These are phyloP conservation scores for Exserohilum turcica DNA, from an alignment of 2,329 filamentous ascomycete species.

Conservation along the genomic window DNA sequence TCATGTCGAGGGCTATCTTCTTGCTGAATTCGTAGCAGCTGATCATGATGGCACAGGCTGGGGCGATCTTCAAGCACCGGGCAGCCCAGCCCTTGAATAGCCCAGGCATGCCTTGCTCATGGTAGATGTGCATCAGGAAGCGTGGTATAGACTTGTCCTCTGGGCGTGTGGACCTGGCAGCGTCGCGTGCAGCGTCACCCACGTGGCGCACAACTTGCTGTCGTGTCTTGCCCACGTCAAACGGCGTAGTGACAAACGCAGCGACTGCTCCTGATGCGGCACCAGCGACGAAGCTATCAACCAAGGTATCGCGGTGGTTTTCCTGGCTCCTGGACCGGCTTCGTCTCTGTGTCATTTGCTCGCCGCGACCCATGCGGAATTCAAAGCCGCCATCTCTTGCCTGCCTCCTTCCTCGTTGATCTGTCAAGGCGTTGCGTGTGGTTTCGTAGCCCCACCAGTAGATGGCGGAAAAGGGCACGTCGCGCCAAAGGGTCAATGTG, in stretches of 20 bases:
- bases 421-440: slow-evolving; percentile 72
- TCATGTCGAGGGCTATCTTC: slow-evolving; percentile 77
- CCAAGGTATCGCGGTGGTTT: slow-evolving; percentile 75
- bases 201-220: slow-evolving; percentile 79
- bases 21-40: slow-evolving; percentile 97
- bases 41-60: slow-evolving; percentile 98
- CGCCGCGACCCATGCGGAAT: slow-evolving; percentile 42
- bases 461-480: slow-evolving; percentile 94
- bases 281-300: slow-evolving; percentile 88
- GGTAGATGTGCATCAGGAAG: slow-evolving; percentile 89
- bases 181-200: slow-evolving; percentile 44
- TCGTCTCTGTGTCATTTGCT: slow-evolving; percentile 35
- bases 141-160: slow-evolving; percentile 79
- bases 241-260: slow-evolving; percentile 88
- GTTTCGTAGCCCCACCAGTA: slow-evolving; percentile 99
- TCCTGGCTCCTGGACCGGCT: slow-evolving; percentile 66
- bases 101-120: slow-evolving; percentile 77
- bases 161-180: slow-evolving; percentile 57
- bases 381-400: slow-evolving; percentile 37
- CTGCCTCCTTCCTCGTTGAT: slow-evolving; percentile 63
- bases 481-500: slow-evolving; percentile 89
- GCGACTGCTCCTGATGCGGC: slow-evolving; percentile 82
- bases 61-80: slow-evolving; percentile 89
- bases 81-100: slow-evolving; percentile 93
- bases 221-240: slow-evolving; percentile 96